Evolutionary conservation across 257 asterid genomes (phyloP).

Genomic region (Datura wrightii): DNA sequence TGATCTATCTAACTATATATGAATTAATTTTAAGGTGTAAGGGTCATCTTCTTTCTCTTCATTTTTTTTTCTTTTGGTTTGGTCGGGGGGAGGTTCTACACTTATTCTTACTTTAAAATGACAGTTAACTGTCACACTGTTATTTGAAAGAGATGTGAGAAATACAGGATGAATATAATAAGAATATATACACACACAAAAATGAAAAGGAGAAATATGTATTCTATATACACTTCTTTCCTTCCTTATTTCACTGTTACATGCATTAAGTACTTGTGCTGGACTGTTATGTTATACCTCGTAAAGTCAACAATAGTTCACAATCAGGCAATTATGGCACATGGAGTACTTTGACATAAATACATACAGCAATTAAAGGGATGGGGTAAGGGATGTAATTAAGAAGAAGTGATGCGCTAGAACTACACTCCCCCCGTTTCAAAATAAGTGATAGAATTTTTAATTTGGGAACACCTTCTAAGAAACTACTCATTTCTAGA

Average conservation of each 20-base stretch:
- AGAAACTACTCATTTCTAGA: too few species aligned
- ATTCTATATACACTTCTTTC: background rate
- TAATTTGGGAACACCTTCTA: too few species aligned
- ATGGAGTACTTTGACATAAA: slow-evolving; percentile 15
- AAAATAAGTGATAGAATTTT: too few species aligned
- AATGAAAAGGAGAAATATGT: background rate
- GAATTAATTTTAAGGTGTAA: slow-evolving; percentile 31
- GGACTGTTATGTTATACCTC: slow-evolving; percentile 1
- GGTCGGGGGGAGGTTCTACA: background rate
- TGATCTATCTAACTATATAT: slow-evolving; percentile 64
- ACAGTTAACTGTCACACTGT: slow-evolving; percentile 28
- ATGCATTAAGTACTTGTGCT: slow-evolving; percentile 2
- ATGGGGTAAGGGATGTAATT: background rate
- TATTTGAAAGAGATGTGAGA: slow-evolving; percentile 21
- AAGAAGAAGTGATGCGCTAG: background rate
- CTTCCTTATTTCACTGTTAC: background rate
- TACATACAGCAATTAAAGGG: background rate
- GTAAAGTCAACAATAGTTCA: slow-evolving; percentile 15
- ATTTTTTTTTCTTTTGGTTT: background rate
- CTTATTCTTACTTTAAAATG: slow-evolving; percentile 24
- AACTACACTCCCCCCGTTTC: too few species aligned
- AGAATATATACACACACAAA: background rate
- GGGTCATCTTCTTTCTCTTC: slow-evolving; percentile 2
- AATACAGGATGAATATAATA: slow-evolving; percentile 18
- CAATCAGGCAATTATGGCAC: slow-evolving; percentile 23